These are phyloP conservation scores for Trapa bicornis DNA, from an alignment of 345 rosid species.

Conservation along the genomic window DNA sequence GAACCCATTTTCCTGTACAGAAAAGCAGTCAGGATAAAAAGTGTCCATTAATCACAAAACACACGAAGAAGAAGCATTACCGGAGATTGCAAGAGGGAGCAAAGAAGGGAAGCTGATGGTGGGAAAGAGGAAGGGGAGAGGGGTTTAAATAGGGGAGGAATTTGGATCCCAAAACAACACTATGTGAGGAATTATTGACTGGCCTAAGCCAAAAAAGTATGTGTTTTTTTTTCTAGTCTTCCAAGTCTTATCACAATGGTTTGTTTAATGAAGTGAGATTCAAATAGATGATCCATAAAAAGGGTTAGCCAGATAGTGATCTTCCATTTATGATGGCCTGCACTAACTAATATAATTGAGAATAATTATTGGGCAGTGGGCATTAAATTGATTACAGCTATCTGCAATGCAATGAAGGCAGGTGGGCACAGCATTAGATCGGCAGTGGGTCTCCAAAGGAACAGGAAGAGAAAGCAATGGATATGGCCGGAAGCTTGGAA, in stretches of 20 bases:
- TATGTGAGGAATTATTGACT: constrained; percentile 2
- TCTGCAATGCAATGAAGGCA: constrained; percentile 2
- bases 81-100: neutral
- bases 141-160: constrained; percentile 7
- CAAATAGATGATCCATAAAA: no score
- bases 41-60: neutral
- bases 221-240: neutral
- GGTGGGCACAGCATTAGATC: neutral
- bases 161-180: neutral
- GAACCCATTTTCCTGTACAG: constrained; percentile 21
- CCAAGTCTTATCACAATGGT: no score
- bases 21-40: neutral
- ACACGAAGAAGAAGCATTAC: neutral
- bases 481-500: no score
- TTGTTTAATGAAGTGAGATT: no score
- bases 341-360: neutral
- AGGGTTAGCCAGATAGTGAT: no score
- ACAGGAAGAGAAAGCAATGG: neutral
- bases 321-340: neutral
- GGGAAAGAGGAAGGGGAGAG: neutral
- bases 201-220: neutral
- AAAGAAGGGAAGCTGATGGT: neutral
- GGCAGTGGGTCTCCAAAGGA: neutral
- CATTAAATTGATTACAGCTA: constrained; percentile 4
- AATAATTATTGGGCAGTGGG: neutral